Base-by-base conservation (phyloP, 1,139 yeast genomes). In the Scheffersomyces segobiensis region DNA sequence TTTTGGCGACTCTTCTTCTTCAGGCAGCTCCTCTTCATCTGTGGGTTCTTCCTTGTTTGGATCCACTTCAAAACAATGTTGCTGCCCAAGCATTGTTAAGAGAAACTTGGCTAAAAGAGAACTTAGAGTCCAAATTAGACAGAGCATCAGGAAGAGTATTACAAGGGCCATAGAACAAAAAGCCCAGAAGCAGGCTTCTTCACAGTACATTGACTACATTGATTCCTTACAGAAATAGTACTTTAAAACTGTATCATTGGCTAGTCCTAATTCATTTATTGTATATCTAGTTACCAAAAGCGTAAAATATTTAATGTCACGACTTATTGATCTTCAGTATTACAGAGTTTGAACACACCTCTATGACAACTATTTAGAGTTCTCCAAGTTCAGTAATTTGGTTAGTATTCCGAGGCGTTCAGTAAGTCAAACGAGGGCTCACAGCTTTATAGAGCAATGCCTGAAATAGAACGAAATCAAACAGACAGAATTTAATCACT, bases 141-240 rank as follows among this genome's bases (percentile, higher is more conserved):
- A 67, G 53, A 60, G 67, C 6, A 58, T 70, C 51, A 65, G 63
- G 59, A 61, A 62, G 48, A 62, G 65, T 21, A 63, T 69, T 60
- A 59, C 55, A 53, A 48, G 10, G 17, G 42, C 42, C 3, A 32
- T 32, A 32, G 42, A 32, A 12, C 57, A 58, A 62, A 67, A 62
- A 57, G 66, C 61, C 55, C 62, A 56, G 54, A 56, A 60, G 58
- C 49, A 57, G 52, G 56, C 58, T 26, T 57, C 60, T 18, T 58
- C 53, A 54, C 58, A 59, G 46, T 60, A 59, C 64, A 56, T 66
- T 54, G 62, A 60, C 52, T 62, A 59, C 52, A 58, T 63, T 50
- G 57, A 55, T 53, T 55, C 53, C 46, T 53, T 48, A 19, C 24
- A 48, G 17, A 32, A 32, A 4, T 32, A 32, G 42, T 32, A 10